Evolutionary conservation across 306 rosid species (phyloP).

Genomic region (Lathyrus tuberosus): DNA sequence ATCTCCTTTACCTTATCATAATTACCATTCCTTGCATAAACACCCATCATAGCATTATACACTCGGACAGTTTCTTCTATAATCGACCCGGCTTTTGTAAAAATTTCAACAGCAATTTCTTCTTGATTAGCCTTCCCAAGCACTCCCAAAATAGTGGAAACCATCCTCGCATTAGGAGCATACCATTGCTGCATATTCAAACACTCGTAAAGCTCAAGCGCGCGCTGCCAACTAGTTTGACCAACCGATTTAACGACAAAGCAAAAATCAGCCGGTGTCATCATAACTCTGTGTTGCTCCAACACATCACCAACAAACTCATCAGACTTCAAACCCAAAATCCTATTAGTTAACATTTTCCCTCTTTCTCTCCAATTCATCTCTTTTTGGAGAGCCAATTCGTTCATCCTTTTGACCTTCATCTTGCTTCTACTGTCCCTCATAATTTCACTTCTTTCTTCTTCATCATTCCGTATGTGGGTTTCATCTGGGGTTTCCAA

Average conservation of each 20-base stretch:
- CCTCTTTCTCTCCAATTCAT: slow-evolving; percentile 94
- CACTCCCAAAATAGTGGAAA: slow-evolving; percentile 80
- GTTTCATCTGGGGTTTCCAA: slow-evolving; percentile 42
- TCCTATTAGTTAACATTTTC: slow-evolving; percentile 67
- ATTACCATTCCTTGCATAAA: slow-evolving; percentile 74
- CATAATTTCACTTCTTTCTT: slow-evolving; percentile 44
- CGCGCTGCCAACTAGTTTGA: slow-evolving; percentile 76
- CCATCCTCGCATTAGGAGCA: slow-evolving; percentile 88
- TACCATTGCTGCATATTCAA: slow-evolving; percentile 83
- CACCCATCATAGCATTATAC: slow-evolving; percentile 95
- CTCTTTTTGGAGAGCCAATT: slow-evolving; percentile 73
- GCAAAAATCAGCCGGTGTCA: slow-evolving; percentile 91
- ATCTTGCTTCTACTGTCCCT: slow-evolving; percentile 66
- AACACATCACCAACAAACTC: slow-evolving; percentile 85
- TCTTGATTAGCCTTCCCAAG: slow-evolving; percentile 93
- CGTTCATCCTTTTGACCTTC: slow-evolving; percentile 71
- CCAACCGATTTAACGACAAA: slow-evolving; percentile 93
- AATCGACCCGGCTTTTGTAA: slow-evolving; percentile 58
- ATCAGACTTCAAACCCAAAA: slow-evolving; percentile 63
- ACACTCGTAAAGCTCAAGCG: slow-evolving; percentile 90
- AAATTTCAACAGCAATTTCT: slow-evolving; percentile 77
- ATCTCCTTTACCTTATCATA: slow-evolving; percentile 61
- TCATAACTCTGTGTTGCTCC: slow-evolving; percentile 71
- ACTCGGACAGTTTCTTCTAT: slow-evolving; percentile 74
- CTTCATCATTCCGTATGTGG: slow-evolving; percentile 8